phyloP scores from a whole-genome alignment of 352 stramenopile genomes.

The Pythium periplocum region DNA sequence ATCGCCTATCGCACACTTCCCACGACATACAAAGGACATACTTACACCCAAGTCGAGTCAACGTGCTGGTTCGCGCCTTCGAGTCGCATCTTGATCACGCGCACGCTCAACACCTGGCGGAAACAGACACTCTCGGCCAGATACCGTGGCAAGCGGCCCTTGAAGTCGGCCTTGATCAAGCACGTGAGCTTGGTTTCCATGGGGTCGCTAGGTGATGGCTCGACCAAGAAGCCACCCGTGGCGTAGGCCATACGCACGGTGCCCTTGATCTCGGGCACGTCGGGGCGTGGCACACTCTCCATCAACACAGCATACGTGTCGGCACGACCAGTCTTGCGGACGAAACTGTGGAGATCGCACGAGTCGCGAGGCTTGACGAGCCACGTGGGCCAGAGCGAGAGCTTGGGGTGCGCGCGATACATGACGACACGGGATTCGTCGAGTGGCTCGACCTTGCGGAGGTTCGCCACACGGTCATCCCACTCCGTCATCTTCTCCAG shows the following conservation, averaged over 20 bases:
- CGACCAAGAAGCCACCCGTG: slow-evolving; percentile 62
- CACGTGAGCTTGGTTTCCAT: slow-evolving; percentile 17
- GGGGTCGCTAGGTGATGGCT: slow-evolving; percentile 30
- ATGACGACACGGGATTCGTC: slow-evolving; percentile 60
- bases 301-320: slow-evolving; percentile 67
- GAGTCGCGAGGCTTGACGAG: slow-evolving; percentile 76
- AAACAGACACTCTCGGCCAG: slow-evolving; percentile 75
- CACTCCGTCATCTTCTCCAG: slow-evolving; percentile 38
- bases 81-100: slow-evolving; percentile 41
- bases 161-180: slow-evolving; percentile 22
- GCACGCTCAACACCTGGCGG: slow-evolving; percentile 62
- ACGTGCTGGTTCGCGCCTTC: slow-evolving; percentile 24
- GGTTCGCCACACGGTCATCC: slow-evolving; percentile 27
- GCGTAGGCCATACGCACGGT: slow-evolving; percentile 71
- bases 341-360: slow-evolving; percentile 75
- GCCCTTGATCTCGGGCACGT: slow-evolving; percentile 64
- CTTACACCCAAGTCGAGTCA: slow-evolving; percentile 24
- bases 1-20: no score
- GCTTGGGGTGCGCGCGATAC: slow-evolving; percentile 58
- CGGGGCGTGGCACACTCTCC: slow-evolving; percentile 56
- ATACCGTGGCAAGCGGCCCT: slow-evolving; percentile 52
- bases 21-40: neutral
- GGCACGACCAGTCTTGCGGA: slow-evolving; percentile 52
- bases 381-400: slow-evolving; percentile 77
- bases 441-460: slow-evolving; percentile 58